These are phyloP conservation scores for Lolium perenne DNA, from an alignment of 176 grass and related monocot genomes.

Conservation along the genomic window DNA sequence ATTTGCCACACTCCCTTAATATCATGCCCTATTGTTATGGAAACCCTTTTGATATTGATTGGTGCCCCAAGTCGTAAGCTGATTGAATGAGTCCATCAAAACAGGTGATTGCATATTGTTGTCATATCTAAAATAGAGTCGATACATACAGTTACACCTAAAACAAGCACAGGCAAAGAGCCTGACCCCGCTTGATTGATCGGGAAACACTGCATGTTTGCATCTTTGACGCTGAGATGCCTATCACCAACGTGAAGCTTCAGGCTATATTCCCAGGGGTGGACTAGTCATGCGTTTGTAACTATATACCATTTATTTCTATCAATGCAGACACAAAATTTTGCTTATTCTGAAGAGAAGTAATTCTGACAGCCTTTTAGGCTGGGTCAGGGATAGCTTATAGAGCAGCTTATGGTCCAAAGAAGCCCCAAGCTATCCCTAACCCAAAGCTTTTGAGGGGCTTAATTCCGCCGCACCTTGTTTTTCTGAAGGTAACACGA, in stretches of 20 bases:
- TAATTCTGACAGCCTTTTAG: background rate
- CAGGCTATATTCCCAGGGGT: background rate
- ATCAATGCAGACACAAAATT: slow-evolving; percentile 8
- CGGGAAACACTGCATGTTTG: background rate
- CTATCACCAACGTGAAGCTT: background rate
- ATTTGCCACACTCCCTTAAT: slow-evolving; percentile 18
- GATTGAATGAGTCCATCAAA: background rate
- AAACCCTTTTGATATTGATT: slow-evolving; percentile 14
- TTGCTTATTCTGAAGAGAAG: background rate
- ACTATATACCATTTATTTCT: background rate
- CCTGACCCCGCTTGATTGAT: background rate
- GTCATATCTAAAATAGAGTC: background rate
- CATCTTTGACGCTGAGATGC: slow-evolving; percentile 2
- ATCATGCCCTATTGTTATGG: background rate
- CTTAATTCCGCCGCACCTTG: too few relatives aligned
- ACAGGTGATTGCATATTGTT: background rate
- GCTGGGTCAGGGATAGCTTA: too few relatives aligned
- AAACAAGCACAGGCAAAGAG: background rate
- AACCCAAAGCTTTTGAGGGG: too few relatives aligned
- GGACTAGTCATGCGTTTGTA: background rate
- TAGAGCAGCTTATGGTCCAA: too few relatives aligned
- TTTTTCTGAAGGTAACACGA: too few relatives aligned
- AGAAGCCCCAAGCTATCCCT: too few relatives aligned
- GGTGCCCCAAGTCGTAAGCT: background rate
- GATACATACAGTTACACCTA: background rate